Base-by-base conservation (phyloP, 495 filamentous ascomycete species). In the Choiromyces venosus region DNA sequence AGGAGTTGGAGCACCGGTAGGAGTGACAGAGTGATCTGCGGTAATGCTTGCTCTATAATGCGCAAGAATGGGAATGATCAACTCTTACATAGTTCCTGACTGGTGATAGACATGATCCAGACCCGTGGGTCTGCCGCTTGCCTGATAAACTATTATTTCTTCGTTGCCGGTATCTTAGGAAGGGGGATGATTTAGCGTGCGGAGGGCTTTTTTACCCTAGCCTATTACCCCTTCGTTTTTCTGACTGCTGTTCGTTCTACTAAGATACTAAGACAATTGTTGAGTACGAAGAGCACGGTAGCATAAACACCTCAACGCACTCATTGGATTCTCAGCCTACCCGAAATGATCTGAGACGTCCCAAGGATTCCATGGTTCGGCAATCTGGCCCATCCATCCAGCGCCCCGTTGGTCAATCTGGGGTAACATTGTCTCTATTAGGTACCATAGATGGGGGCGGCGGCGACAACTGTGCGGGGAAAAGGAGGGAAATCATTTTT, bases 281-380 rank as follows among this genome's bases (percentile, higher is more conserved):
- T 29, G 10, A 61, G 52, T 12, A 14, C 8, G 52, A 7, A 5
- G 52, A 14, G 52, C 9, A 8, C n/a, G 52, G 52, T 56, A 29
- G 52, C 52, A 9, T 33, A 61, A 61, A 61, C 25, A 61, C 52
- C 52, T 61, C 52, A 61, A 33, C 25, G 2, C 52, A 14, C 52
- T 16, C 52, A 61, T 61, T 61, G 52, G 52, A 61, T 61, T 61
- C 25, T 33, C 14, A 33, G 33, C 52, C 52, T 61, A 61, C 52
- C 52, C 52, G 52, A 61, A 61, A 29, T 61, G 52, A 61, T 61
- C 52, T 61, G 52, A 61, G 52, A 61, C 52, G 52, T 61, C 25
- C 52, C 52, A 33, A 14, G 52, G 16, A 61, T 61, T 29, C 52
- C 52, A 61, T 33, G 52, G 52, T 33, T 61, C 52, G 52, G 52